Evolutionary conservation across 2,329 filamentous ascomycete genomes (phyloP).

Genomic region (Aspergillus uvarum): DNA sequence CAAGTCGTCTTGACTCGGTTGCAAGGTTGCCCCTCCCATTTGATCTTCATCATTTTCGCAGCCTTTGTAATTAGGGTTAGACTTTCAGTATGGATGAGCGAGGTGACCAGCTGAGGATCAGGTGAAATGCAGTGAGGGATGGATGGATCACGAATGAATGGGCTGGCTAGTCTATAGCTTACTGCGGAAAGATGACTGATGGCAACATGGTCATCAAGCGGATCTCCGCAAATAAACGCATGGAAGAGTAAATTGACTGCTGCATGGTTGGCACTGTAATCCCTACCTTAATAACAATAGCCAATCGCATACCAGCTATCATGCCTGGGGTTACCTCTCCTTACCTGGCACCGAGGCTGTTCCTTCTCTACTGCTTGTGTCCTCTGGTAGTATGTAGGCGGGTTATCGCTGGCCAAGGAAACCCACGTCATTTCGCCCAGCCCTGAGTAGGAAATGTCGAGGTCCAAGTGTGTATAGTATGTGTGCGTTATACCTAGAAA

Average conservation of each 20-base stretch:
- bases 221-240: conserved; percentile 4
- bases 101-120: too few relatives aligned
- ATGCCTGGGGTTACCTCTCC: background rate
- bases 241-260: background rate
- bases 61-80: background rate
- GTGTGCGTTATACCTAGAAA: background rate
- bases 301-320: background rate
- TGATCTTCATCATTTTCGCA: background rate
- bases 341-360: background rate
- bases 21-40: background rate
- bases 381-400: too few relatives aligned
- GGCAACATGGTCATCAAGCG: background rate
- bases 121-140: too few relatives aligned
- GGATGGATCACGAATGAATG: background rate
- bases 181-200: background rate
- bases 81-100: background rate
- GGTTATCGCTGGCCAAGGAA: background rate
- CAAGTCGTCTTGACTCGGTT: background rate
- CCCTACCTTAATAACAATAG: background rate
- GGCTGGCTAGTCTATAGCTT: background rate
- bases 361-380: background rate
- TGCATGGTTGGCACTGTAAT: background rate
- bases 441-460: background rate
- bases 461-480: background rate
- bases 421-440: background rate